Conservation (phyloP, 805 yeast species). For the Priceomyces haplophilus region DNA sequence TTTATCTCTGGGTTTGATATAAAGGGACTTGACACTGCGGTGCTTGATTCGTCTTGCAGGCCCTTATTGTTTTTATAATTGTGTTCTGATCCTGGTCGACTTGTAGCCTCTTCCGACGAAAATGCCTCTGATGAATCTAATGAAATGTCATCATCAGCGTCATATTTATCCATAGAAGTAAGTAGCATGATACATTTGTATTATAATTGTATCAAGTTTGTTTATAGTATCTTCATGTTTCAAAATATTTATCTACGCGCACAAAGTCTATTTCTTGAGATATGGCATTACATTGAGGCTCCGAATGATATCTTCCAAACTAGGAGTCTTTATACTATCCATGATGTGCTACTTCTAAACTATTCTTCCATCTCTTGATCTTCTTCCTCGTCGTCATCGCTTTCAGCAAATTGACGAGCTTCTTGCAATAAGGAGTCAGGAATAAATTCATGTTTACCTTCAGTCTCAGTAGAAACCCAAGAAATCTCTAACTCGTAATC, state of each 20-base stretch:
- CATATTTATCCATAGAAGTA: background rate
- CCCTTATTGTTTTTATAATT: background rate
- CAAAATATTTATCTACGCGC: constrained; percentile 5
- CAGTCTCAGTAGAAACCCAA: constrained; percentile 82
- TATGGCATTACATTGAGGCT: background rate
- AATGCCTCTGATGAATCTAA: background rate
- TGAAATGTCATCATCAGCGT: background rate
- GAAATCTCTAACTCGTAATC: constrained; percentile 93
- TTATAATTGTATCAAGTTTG: background rate
- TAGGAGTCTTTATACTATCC: background rate
- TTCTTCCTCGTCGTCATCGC: constrained; percentile 71
- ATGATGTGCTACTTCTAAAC: background rate
- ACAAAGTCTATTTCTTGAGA: background rate
- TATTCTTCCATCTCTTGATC: constrained; percentile 50
- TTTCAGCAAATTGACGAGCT: constrained; percentile 81
- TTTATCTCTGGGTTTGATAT: constrained; percentile 16
- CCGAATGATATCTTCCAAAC: background rate
- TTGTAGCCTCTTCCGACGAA: background rate
- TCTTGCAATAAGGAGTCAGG: constrained; percentile 77
- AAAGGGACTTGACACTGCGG: constrained; percentile 12
- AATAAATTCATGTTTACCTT: constrained; percentile 74
- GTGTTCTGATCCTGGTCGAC: background rate
- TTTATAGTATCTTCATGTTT: constrained; percentile 1
- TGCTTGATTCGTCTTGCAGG: background rate
- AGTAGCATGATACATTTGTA: background rate